Base-by-base conservation (phyloP, 768 basidiomycete species). In the Lactifluus hygrophoroides region DNA sequence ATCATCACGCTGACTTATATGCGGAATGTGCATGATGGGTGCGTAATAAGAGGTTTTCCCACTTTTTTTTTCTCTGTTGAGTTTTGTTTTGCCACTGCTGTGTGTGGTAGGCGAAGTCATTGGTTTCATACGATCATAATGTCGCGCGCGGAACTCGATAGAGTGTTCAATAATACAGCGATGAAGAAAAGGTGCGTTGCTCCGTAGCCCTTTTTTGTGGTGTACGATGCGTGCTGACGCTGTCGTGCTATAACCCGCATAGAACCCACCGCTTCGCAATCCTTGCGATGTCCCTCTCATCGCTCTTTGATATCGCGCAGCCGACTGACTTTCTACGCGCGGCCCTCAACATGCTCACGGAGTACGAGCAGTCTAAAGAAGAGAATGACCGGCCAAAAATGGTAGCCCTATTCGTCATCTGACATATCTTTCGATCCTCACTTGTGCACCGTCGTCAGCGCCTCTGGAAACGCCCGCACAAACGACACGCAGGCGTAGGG, bases 121-220 rank as follows among this genome's bases (percentile, higher is more conserved):
- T 92, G 90, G 90, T 90, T 90, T 66, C 88, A 91, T 69, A 94
- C 92, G 13, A 84, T 94, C 64, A 78, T 88, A 67, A 80, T 94
- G 66, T 83, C 86, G 54, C 81, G 80, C 48, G 66, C 74, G 17
- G 92, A 92, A 54, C 80, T 94, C 3, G 85, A 89, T 57, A 80
- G 76, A 50, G 81, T 80, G 54, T 94, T 93, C 69, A 83, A 76
- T 64, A 90, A 88, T 67, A 69, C 70, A 7, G 81, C 80, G 19
- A 91, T 91, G 84, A 86, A 81, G 76, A 88, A 83, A 71, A 79
- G 89, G 90, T 90, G 56, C 54, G 78, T 65, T 37, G 45, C 35
- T 32, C n/a, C 3, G 28, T 32, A n/a, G 2, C 14, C 23, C n/a
- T 30, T 23, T 11, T 16, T 48, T 5, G n/a, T 7, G 11, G 19